Conservation (phyloP, 2,329 filamentous ascomycete genomes). For the Daldinia sp. region DNA sequence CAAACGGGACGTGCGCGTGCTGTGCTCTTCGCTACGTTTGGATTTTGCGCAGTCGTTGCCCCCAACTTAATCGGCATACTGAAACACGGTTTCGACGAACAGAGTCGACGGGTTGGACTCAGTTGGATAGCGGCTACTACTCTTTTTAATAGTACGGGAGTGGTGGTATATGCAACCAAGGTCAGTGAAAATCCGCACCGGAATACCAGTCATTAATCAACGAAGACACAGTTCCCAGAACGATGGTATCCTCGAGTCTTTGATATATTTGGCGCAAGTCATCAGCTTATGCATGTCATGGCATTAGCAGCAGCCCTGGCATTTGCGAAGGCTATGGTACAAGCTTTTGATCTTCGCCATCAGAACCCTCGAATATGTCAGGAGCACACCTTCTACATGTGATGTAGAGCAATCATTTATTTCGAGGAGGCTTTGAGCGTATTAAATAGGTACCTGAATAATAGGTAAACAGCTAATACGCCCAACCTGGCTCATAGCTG, state of each 20-base stretch:
- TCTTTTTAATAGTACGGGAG: slow-evolving; percentile 50
- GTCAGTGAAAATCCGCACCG: slow-evolving; percentile 22
- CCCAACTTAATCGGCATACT: slow-evolving; percentile 51
- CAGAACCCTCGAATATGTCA: slow-evolving; percentile 1
- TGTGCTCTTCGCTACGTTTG: slow-evolving; percentile 52
- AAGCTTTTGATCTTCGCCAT: slow-evolving; percentile 49
- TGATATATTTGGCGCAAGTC: slow-evolving; percentile 57
- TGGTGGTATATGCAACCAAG: slow-evolving; percentile 49
- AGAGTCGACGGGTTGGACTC: slow-evolving; percentile 52
- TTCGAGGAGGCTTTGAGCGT: too few species aligned
- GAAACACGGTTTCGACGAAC: slow-evolving; percentile 46
- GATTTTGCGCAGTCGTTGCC: slow-evolving; percentile 50
- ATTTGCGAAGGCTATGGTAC: slow-evolving; percentile 48
- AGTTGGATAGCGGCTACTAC: slow-evolving; percentile 51
- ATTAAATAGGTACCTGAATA: too few species aligned
- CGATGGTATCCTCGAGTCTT: slow-evolving; percentile 53
- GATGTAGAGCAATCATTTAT: not conserved
- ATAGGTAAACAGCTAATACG: too few species aligned
- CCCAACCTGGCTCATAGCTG: too few species aligned
- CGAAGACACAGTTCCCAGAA: slow-evolving; percentile 51
- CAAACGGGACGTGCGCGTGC: slow-evolving; percentile 51
- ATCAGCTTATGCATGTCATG: slow-evolving; percentile 59
- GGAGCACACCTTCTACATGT: not conserved
- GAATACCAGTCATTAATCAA: not conserved
- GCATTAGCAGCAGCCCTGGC: slow-evolving; percentile 54